Evolutionary conservation across 2,329 filamentous ascomycete genomes (phyloP).

Genomic region (Colletotrichum destructivum): DNA sequence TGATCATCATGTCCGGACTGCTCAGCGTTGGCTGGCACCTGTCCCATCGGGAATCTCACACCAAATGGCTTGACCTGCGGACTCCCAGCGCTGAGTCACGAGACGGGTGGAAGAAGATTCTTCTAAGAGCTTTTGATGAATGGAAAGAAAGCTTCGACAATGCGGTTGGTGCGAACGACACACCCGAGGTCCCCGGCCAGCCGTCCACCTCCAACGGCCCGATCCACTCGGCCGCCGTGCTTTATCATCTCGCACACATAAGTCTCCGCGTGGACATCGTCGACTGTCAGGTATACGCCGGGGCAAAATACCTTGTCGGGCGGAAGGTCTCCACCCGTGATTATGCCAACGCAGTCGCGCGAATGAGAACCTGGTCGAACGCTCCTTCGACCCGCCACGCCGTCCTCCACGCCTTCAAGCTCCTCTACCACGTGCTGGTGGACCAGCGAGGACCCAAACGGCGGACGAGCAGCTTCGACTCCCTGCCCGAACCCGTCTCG

Average conservation of each 20-base stretch:
- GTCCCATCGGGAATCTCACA: conserved; percentile 87
- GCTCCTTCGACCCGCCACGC: conserved; percentile 84
- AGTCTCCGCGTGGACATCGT: conserved; percentile 90
- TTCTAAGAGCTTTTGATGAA: conserved; percentile 85
- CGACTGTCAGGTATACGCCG: conserved; percentile 91
- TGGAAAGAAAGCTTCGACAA: conserved; percentile 90
- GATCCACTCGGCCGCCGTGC: conserved; percentile 83
- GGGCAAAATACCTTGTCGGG: conserved; percentile 82
- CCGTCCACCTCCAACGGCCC: conserved; percentile 73
- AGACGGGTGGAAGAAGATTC: conserved; percentile 83
- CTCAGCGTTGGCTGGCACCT: conserved; percentile 95
- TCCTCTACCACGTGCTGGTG: conserved; percentile 83
- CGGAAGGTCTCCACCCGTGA: conserved; percentile 84
- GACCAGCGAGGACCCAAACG: conserved; percentile 58
- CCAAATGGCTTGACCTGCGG: conserved; percentile 82
- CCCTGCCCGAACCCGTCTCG: conserved; percentile 52
- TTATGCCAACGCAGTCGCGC: conserved; percentile 78
- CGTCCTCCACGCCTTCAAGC: conserved; percentile 86
- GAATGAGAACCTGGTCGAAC: conserved; percentile 86
- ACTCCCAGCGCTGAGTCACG: conserved; percentile 71
- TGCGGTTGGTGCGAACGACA: conserved; percentile 63
- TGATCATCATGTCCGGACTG: conserved; percentile 90
- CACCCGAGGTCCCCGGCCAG: conserved; percentile 56
- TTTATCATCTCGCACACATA: conserved; percentile 92
- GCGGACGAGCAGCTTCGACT: conserved; percentile 41